Evolutionary conservation across 2,329 filamentous ascomycete species (phyloP), one percentile per base, ranked within the genome.

Genomic region (Talaromyces sp.): DNA sequence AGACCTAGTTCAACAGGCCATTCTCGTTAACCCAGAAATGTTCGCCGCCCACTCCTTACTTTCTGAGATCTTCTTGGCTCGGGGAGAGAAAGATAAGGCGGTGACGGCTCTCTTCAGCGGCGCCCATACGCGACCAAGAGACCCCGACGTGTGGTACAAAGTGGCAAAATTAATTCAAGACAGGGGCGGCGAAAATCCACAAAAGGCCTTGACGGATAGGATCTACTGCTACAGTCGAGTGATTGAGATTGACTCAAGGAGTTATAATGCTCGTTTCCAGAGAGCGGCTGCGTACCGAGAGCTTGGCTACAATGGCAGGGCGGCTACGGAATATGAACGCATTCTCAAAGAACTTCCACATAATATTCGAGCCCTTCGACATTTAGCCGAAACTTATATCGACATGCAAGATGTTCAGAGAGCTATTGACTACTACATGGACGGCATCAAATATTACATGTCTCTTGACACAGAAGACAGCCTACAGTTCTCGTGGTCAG

Each of bases 401-500:
- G 81, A 82, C 60, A 74, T 80, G 13, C 75, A 77, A 51, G 76
- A 84, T 60, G 75, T 82, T 17, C 68, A 74, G 17, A 80, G 75
- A 62, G 82, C 84, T 13, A 75, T 81, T 19, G 67, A 77, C 8
- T 73, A 77, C 59, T 88, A 86, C 68, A 78, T 84, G 19, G 72
- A 76, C 22, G 81, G 82, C 22, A 80, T 88, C 51, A 70, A 76
- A 4, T 76, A 82, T 65, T 83, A 81, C 63, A 70, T 76, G 57
- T 73, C 73, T 10, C 70, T 77, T n/a, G 71, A 77, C 19, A 73
- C 79, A 2, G 75, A 78, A 36, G 75, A 80, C 19, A 75, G 74
- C 11, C 75, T 72, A 3, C 76, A 80, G 30, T 80, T 85, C 54
- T 78, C 82, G 55, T 99, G 93, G 93, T 87, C 89, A 58, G 90